phyloP scores from a whole-genome alignment of 345 rosid genomes.

The Dimocarpus longan region DNA sequence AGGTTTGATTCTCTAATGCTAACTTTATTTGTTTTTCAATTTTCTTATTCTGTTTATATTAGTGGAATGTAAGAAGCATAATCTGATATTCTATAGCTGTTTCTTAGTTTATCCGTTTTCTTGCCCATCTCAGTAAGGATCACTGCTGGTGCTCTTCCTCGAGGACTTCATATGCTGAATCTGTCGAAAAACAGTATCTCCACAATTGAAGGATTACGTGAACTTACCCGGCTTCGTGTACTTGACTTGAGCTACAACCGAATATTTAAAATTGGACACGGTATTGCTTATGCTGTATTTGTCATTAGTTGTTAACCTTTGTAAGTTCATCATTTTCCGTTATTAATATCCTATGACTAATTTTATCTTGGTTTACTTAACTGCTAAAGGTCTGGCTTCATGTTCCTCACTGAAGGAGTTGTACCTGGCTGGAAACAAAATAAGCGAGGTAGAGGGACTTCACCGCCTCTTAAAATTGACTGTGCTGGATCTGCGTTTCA shows the following conservation, averaged over 20 bases:
- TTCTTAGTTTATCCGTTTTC: conserved; percentile 12
- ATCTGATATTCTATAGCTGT: neutral
- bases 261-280: conserved; percentile 86
- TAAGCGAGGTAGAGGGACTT: conserved; percentile 94
- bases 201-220: conserved; percentile 88
- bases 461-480: conserved; percentile 87
- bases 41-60: neutral
- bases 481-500: conserved; percentile 84
- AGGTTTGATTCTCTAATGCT: conserved; percentile 47
- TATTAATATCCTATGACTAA: neutral
- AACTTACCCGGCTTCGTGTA: conserved; percentile 87
- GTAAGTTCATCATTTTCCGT: neutral
- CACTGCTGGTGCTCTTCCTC: conserved; percentile 88
- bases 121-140: conserved; percentile 58
- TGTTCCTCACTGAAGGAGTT: conserved; percentile 94
- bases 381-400: conserved; percentile 75
- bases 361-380: neutral
- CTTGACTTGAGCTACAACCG: conserved; percentile 91
- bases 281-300: conserved; percentile 40
- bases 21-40: neutral
- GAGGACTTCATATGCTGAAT: conserved; percentile 81
- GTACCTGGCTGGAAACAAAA: conserved; percentile 90
- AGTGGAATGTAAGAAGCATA: neutral
- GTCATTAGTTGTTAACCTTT: neutral
- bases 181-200: conserved; percentile 83